These are phyloP conservation scores for Seiridium cupressi DNA, from an alignment of 2,329 filamentous ascomycete species.

Conservation along the genomic window DNA sequence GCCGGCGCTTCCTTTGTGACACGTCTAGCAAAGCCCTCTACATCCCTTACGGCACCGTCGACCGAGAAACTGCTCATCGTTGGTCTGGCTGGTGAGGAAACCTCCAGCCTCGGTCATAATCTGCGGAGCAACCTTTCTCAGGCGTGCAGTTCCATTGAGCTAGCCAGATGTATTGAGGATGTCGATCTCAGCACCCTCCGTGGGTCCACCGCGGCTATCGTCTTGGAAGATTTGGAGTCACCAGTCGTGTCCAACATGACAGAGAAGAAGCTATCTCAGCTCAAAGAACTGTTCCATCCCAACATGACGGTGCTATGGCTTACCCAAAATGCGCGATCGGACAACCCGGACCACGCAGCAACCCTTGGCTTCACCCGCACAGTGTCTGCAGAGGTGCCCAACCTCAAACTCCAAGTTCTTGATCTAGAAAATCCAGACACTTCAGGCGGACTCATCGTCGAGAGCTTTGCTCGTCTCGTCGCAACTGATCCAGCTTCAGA, in stretches of 20 bases:
- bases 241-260: constrained; percentile 33
- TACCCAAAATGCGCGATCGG: constrained; percentile 15
- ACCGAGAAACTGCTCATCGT: neutral
- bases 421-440: constrained; percentile 19
- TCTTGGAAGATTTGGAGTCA: constrained; percentile 35
- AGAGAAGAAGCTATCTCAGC: constrained; percentile 21
- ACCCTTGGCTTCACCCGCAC: constrained; percentile 29
- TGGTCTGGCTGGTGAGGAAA: neutral
- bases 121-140: constrained; percentile 18
- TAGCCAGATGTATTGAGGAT: constrained; percentile 23
- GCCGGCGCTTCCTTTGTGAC: constrained; percentile 20
- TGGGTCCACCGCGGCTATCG: constrained; percentile 27
- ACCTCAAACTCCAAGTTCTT: constrained; percentile 22
- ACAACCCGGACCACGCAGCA: constrained; percentile 24
- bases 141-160: constrained; percentile 9
- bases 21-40: constrained; percentile 7
- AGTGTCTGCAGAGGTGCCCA: constrained; percentile 25
- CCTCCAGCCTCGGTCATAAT: constrained; percentile 27
- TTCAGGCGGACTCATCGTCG: constrained; percentile 12
- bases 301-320: constrained; percentile 24
- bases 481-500: neutral
- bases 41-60: neutral
- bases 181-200: constrained; percentile 17
- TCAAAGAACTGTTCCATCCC: constrained; percentile 20
- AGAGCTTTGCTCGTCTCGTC: constrained; percentile 16